phyloP scores from a whole-genome alignment of 2,329 filamentous ascomycete species.

The Exophiala aquamarina region DNA sequence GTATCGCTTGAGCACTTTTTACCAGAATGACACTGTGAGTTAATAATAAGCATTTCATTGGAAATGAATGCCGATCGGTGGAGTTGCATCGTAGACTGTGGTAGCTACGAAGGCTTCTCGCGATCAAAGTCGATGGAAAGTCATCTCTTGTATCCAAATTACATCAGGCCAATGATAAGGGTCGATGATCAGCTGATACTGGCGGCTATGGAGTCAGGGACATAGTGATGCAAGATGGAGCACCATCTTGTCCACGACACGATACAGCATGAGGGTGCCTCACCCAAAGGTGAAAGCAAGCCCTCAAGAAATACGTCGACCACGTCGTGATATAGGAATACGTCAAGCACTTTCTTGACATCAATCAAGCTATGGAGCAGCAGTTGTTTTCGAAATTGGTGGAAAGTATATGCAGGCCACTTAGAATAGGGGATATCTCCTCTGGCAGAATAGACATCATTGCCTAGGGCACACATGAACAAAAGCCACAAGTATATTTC shows the following conservation, averaged over 20 bases:
- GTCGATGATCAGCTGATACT: too few species aligned
- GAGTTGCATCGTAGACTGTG: too few species aligned
- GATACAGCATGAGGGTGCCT: neutral
- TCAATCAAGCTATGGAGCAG: neutral
- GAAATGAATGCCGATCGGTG: too few species aligned
- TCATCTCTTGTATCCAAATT: too few species aligned
- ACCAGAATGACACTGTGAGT: constrained; percentile 33
- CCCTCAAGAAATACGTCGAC: constrained; percentile 10
- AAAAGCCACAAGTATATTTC: constrained; percentile 10
- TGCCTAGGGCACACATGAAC: constrained; percentile 12
- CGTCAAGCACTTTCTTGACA: neutral
- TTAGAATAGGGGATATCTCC: constrained; percentile 13
- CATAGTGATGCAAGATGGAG: constrained; percentile 7
- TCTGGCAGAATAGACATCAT: constrained; percentile 12
- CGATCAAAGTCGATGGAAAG: too few species aligned
- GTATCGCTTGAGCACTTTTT: constrained; percentile 45
- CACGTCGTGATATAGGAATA: constrained; percentile 5
- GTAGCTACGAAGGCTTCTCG: too few species aligned
- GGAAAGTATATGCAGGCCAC: constrained; percentile 12
- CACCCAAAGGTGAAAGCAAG: neutral
- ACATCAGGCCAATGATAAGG: too few species aligned
- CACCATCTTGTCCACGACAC: constrained; percentile 14
- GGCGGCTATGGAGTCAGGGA: too few species aligned
- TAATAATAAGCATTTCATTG: neutral
- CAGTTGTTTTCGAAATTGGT: constrained; percentile 1